Evolutionary conservation across 371 early-diverging fungal genomes (phyloP).

Genomic region (Amoeboradix gromovi): DNA sequence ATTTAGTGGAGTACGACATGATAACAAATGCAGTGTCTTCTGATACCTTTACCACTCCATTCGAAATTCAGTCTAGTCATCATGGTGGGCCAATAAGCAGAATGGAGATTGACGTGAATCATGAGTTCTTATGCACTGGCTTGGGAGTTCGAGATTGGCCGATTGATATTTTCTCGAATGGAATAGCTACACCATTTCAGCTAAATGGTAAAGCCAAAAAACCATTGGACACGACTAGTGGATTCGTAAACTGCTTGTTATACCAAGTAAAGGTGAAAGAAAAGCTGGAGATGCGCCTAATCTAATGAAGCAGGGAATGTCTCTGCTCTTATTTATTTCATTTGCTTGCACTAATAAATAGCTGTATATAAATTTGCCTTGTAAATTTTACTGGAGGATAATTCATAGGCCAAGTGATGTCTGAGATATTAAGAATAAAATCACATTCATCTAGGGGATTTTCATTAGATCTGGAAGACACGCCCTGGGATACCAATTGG

Average conservation of each 20-base stretch:
- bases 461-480: not conserved
- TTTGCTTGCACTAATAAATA: too few species aligned
- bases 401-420: too few species aligned
- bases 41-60: not conserved
- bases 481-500: not conserved
- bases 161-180: not conserved
- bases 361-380: too few species aligned
- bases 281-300: too few species aligned
- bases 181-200: not conserved
- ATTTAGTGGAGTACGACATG: not conserved
- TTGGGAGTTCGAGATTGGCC: not conserved
- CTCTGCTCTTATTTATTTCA: too few species aligned
- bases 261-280: constrained; percentile 1
- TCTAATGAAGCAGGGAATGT: too few species aligned
- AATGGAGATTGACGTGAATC: not conserved
- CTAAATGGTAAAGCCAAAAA: not conserved
- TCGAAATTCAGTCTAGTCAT: not conserved
- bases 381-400: too few species aligned
- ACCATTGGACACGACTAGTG: not conserved
- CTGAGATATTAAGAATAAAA: too few species aligned
- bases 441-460: too few species aligned
- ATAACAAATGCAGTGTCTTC: not conserved
- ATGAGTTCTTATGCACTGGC: not conserved
- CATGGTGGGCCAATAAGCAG: not conserved
- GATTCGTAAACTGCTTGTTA: not conserved